These are phyloP conservation scores for Mytilinidion resinicola DNA, from an alignment of 495 filamentous ascomycete species.

Conservation along the genomic window DNA sequence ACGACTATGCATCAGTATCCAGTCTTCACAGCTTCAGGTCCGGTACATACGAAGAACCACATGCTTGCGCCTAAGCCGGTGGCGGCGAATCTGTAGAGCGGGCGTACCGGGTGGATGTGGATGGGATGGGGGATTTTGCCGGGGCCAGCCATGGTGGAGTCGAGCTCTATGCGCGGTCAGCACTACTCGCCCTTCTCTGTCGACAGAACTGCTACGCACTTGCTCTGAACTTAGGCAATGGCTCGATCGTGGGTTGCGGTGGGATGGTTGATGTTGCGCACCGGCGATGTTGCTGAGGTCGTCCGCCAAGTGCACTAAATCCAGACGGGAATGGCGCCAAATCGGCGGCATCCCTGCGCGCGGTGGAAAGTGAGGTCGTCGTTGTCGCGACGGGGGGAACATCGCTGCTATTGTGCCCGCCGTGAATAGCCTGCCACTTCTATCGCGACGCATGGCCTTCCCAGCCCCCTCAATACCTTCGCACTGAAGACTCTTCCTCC, in stretches of 20 bases:
- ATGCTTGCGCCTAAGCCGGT: constrained; percentile 88
- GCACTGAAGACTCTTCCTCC: not conserved
- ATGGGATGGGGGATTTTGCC: constrained; percentile 55
- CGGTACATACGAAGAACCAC: constrained; percentile 86
- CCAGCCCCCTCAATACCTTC: not conserved
- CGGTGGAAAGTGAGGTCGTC: no score
- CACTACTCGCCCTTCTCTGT: not conserved
- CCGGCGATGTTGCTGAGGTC: not conserved
- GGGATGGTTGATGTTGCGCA: not conserved
- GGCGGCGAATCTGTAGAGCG: constrained; percentile 74
- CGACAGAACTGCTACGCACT: constrained; percentile 1
- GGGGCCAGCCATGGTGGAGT: constrained; percentile 43
- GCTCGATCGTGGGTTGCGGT: not conserved
- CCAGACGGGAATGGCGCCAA: no score
- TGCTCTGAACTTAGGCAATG: constrained; percentile 14
- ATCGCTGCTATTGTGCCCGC: no score
- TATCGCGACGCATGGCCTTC: not conserved
- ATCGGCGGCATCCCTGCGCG: no score
- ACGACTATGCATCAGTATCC: constrained; percentile 3
- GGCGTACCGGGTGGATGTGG: constrained; percentile 64
- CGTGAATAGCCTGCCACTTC: no score
- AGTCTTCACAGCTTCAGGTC: not conserved
- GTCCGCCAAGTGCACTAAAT: no score
- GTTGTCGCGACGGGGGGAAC: no score
- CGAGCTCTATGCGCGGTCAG: constrained; percentile 16